Percentiles rank a stretch among this genome's conserved stretches.
Evolutionary conservation across 805 yeast species (phyloP).

Genomic region (Ogataea neopini): DNA sequence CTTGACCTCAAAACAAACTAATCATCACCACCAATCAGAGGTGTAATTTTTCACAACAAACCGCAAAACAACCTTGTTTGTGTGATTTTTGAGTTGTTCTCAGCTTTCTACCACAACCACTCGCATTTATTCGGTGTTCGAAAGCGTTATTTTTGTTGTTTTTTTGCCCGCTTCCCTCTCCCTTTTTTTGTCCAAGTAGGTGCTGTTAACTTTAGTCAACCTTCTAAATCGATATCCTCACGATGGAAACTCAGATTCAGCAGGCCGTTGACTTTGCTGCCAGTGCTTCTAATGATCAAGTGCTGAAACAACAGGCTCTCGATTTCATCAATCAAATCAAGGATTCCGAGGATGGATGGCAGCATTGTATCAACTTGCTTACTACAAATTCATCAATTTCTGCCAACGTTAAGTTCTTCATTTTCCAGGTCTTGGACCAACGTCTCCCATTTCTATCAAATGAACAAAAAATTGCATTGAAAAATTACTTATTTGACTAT

Average conservation of each 20-base stretch:
- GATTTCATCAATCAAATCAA: slow-evolving; percentile 55
- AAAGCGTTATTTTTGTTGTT: slow-evolving; percentile 5
- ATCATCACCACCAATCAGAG: neutral
- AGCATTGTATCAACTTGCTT: slow-evolving; percentile 52
- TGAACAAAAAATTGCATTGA: slow-evolving; percentile 48
- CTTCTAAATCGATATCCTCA: neutral
- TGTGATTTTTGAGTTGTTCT: neutral
- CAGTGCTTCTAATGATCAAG: slow-evolving; percentile 62
- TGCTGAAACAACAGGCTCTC: slow-evolving; percentile 60
- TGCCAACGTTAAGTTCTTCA: slow-evolving; percentile 63
- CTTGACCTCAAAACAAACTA: neutral
- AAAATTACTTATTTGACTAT: slow-evolving; percentile 49
- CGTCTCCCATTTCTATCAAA: slow-evolving; percentile 45
- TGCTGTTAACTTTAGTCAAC: neutral
- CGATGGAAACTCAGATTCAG: slow-evolving; percentile 61
- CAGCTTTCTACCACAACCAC: neutral
- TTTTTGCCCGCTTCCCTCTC: slow-evolving; percentile 7
- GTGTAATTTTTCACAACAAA: neutral
- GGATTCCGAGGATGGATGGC: slow-evolving; percentile 55
- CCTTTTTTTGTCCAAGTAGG: neutral
- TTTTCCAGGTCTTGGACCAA: slow-evolving; percentile 68
- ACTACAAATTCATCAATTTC: slow-evolving; percentile 37
- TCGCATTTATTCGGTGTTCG: slow-evolving; percentile 1
- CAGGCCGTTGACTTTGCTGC: slow-evolving; percentile 88
- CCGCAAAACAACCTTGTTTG: neutral